Evolutionary conservation across 2,329 filamentous ascomycete genomes (phyloP).

Genomic region (Monosporascus sp.): DNA sequence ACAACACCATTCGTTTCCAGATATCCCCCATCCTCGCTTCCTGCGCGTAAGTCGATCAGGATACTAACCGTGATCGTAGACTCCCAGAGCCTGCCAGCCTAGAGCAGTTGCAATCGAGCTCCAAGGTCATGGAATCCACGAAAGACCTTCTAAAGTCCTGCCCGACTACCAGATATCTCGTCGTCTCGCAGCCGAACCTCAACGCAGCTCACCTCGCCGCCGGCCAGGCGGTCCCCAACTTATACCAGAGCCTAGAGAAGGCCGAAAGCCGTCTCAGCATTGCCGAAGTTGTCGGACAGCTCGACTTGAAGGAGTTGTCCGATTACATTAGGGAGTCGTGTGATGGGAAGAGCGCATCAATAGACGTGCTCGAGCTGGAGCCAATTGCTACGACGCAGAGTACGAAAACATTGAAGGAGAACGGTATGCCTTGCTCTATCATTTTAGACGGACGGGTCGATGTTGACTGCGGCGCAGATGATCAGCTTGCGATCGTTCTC

Average conservation of each 20-base stretch:
- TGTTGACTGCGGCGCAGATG: constrained; percentile 29
- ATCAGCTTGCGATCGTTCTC: constrained; percentile 46
- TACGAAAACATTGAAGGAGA: constrained; percentile 42
- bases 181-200: constrained; percentile 73
- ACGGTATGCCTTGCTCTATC: constrained; percentile 33
- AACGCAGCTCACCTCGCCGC: constrained; percentile 62
- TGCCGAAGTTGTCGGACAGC: constrained; percentile 51
- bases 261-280: constrained; percentile 41
- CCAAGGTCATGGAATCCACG: constrained; percentile 36
- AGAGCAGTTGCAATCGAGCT: constrained; percentile 45
- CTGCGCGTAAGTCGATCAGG: not conserved
- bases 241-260: constrained; percentile 36
- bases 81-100: constrained; percentile 27
- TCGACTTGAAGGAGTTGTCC: constrained; percentile 35
- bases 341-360: constrained; percentile 29
- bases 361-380: constrained; percentile 36
- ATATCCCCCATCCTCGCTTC: not conserved
- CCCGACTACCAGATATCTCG: constrained; percentile 68
- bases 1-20: constrained; percentile 3
- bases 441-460: constrained; percentile 14
- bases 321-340: constrained; percentile 44
- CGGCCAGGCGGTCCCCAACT: constrained; percentile 40
- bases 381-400: constrained; percentile 33
- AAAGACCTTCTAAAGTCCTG: constrained; percentile 57
- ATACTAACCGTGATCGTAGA: constrained; percentile 8